Percentiles rank a stretch among this genome's conserved stretches.
Conservation (phyloP, 169 alveolate species). For the Plasmodium fragile region DNA sequence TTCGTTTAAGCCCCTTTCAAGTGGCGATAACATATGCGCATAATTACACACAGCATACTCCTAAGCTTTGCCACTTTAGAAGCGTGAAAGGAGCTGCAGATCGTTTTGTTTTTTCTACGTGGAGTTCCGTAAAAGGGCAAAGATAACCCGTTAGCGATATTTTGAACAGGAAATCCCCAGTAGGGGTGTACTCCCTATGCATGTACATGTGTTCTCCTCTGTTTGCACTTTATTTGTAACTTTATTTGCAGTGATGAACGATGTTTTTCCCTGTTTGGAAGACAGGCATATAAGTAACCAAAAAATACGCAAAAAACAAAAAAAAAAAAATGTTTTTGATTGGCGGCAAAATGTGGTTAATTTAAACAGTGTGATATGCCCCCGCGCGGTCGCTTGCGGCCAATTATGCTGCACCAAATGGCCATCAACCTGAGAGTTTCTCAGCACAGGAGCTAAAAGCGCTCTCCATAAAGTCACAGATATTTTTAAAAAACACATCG, state of each 20-base stretch:
- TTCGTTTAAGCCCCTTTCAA: not conserved
- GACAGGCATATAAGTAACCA: not conserved
- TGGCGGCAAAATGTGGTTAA: not conserved
- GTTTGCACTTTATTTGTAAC: too few species aligned
- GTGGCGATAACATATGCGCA: not conserved
- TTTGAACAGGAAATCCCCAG: not conserved
- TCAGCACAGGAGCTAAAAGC: not conserved
- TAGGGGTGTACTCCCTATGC: not conserved
- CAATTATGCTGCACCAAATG: not conserved
- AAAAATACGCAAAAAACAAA: too few species aligned
- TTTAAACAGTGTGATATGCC: not conserved
- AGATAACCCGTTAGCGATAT: not conserved
- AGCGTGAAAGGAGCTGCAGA: not conserved
- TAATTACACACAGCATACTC: not conserved
- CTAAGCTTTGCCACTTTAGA: not conserved
- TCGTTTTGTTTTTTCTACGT: not conserved
- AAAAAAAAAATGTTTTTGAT: not conserved
- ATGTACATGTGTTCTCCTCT: not conserved
- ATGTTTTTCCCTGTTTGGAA: not conserved
- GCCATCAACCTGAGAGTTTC: not conserved
- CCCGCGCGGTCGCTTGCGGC: not conserved
- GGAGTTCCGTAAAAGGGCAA: not conserved
- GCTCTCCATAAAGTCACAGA: constrained; percentile 30
- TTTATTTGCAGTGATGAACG: not conserved
- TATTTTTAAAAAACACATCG: constrained; percentile 34